Evolutionary conservation across 192 early-diverging fungal genomes (phyloP), one percentile per base, ranked within the genome.

Genomic region (Entomortierella parvispora): DNA sequence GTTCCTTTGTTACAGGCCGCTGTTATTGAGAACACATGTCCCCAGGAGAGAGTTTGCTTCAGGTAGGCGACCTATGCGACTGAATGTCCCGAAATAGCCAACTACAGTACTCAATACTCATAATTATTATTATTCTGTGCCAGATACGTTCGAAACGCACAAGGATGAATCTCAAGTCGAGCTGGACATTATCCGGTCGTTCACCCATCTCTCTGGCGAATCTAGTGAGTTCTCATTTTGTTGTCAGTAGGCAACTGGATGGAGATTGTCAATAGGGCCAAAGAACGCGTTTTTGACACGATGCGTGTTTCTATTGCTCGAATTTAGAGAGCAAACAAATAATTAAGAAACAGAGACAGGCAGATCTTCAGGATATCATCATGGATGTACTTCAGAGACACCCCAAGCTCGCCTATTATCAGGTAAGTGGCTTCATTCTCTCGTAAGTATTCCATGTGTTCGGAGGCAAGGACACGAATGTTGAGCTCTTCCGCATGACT

Each of bases 341-440:
- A 1, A n/a, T 69, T 18, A 84, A 69, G 55, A 81, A 69, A 51
- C 56, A 81, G n/a, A 81, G 81, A 29, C 79, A 88, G 57, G 52
- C 67, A 18, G 80, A 85, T 45, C 58, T 88, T 14, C 71, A 80
- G 31, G 70, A 82, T 50, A 65, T 88, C 37, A 85, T 88, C 57
- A 28, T 85, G 3, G 71, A 80, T 64, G 81, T 88, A 20, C 65
- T 88, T 37, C 68, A 70, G 42, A 48, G 82, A 28, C 72, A 86
- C 58, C 85, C 83, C 0, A 67, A 72, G 4, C 56, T 88, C 17
- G 57, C 83, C 48, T 88, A 88, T 53, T 88, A 86, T 44, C 87
- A 88, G 68, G 86, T 84, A 58, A 32, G 44, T 8, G 28, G 37
- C 32, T 58, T 17, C 5, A 20, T 18, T 45, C n/a, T 10, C 26